These are phyloP conservation scores for Emmonsiellopsis sp. DNA, from an alignment of 2,329 filamentous ascomycete species.

Conservation along the genomic window DNA sequence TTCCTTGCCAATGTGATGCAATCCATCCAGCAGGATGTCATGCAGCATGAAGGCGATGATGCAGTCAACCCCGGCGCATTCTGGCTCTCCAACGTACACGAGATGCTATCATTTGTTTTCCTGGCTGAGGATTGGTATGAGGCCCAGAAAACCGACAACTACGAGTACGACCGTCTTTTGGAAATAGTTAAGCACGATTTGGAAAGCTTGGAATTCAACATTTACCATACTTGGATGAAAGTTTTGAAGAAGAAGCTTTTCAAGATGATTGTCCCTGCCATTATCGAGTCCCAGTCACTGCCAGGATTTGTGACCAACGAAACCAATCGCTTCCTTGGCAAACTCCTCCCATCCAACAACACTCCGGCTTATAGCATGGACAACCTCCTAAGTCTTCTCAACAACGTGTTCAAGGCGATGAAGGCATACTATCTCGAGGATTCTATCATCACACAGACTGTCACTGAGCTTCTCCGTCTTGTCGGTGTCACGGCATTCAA, in stretches of 20 bases:
- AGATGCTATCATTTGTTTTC: constrained; percentile 99
- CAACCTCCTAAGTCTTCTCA: constrained; percentile 86
- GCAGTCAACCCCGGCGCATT: constrained; percentile 95
- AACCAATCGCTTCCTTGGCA: constrained; percentile 95
- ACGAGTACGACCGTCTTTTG: constrained; percentile 92
- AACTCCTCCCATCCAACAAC: constrained; percentile 83
- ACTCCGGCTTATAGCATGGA: constrained; percentile 99
- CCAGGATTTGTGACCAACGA: constrained; percentile 98
- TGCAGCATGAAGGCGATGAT: constrained; percentile 96
- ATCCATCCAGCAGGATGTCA: constrained; percentile 97
- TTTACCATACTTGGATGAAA: constrained; percentile 99
- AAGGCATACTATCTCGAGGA: constrained; percentile 97
- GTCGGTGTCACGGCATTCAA: constrained; percentile 98
- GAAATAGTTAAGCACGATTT: constrained; percentile 99
- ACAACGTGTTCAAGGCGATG: constrained; percentile 97
- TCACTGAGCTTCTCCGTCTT: constrained; percentile 83
- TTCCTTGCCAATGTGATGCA: constrained; percentile 99
- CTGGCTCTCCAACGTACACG: constrained; percentile 98
- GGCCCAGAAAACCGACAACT: constrained; percentile 97
- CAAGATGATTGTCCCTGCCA: constrained; percentile 99
- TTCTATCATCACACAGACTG: constrained; percentile 87
- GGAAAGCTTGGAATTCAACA: constrained; percentile 98
- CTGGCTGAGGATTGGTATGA: constrained; percentile 99
- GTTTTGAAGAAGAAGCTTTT: constrained; percentile 97
- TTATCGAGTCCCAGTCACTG: constrained; percentile 96